These are phyloP conservation scores for Trichoderma aggressivum DNA, from an alignment of 2,329 filamentous ascomycete genomes.

Conservation along the genomic window DNA sequence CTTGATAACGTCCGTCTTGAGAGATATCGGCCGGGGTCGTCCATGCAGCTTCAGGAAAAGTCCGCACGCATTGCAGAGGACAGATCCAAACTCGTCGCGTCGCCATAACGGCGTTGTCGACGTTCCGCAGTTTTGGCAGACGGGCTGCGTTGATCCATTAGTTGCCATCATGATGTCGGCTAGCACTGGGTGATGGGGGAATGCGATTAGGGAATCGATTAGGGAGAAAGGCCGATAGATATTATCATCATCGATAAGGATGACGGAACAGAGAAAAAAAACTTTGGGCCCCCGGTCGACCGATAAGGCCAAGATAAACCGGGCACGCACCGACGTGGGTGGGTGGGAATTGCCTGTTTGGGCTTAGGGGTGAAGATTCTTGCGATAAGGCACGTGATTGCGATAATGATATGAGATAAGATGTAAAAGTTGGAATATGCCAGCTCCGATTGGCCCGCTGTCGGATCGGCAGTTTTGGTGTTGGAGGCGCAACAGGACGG, in stretches of 20 bases:
- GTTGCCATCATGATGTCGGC: constrained; percentile 49
- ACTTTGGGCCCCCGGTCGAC: constrained; percentile 29
- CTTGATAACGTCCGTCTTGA: constrained; percentile 99
- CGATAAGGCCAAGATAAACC: constrained; percentile 37
- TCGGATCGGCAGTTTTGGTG: constrained; percentile 5
- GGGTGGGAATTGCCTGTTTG: neutral
- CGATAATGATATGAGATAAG: constrained; percentile 19
- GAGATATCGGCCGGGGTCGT: constrained; percentile 84
- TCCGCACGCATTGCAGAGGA: constrained; percentile 97
- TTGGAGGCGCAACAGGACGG: neutral
- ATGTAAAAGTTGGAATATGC: constrained; percentile 17
- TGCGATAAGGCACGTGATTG: constrained; percentile 22
- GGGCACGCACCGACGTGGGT: constrained; percentile 20
- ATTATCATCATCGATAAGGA: constrained; percentile 40
- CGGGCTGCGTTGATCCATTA: constrained; percentile 73
- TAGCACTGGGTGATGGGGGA: constrained; percentile 30
- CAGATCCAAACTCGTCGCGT: constrained; percentile 89
- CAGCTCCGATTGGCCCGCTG: constrained; percentile 17
- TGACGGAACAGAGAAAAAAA: constrained; percentile 35
- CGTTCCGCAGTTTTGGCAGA: constrained; percentile 94
- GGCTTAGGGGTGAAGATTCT: constrained; percentile 24
- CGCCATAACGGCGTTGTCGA: constrained; percentile 97
- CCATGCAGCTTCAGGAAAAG: constrained; percentile 97
- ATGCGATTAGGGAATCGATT: constrained; percentile 24
- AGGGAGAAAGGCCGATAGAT: constrained; percentile 31